These are phyloP conservation scores for Fusarium algeriense DNA, from an alignment of 2,329 filamentous ascomycete species.

Conservation along the genomic window DNA sequence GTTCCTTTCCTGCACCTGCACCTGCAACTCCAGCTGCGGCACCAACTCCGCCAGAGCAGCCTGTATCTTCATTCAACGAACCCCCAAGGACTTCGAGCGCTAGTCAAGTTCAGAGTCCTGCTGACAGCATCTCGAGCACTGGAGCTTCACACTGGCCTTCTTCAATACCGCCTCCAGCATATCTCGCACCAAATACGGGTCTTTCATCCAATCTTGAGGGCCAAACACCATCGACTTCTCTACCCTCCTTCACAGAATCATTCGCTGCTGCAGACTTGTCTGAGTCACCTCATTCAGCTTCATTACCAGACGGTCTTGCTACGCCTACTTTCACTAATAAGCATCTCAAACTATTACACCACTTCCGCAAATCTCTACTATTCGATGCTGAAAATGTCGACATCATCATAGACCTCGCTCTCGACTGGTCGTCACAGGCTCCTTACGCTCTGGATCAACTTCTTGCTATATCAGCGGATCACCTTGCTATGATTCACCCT, in stretches of 20 bases:
- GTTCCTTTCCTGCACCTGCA: slow-evolving; percentile 50
- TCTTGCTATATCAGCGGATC: slow-evolving; percentile 60
- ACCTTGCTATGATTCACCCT: slow-evolving; percentile 47
- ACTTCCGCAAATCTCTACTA: slow-evolving; percentile 49
- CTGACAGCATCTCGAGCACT: slow-evolving; percentile 38
- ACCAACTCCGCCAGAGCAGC: slow-evolving; percentile 20
- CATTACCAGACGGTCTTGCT: slow-evolving; percentile 18
- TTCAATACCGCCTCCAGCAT: slow-evolving; percentile 32
- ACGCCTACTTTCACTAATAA: slow-evolving; percentile 51
- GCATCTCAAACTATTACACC: slow-evolving; percentile 57
- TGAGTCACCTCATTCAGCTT: slow-evolving; percentile 26
- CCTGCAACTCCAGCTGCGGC: slow-evolving; percentile 12
- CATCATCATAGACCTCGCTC: slow-evolving; percentile 49
- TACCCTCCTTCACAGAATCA: slow-evolving; percentile 42
- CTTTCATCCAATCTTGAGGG: slow-evolving; percentile 11
- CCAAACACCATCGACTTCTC: slow-evolving; percentile 27
- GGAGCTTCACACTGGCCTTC: slow-evolving; percentile 19
- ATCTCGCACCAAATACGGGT: slow-evolving; percentile 9
- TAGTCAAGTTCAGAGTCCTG: slow-evolving; percentile 41
- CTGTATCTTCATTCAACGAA: slow-evolving; percentile 5
- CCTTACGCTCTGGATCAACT: slow-evolving; percentile 63
- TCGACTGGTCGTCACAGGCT: slow-evolving; percentile 50
- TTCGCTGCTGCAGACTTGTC: slow-evolving; percentile 25
- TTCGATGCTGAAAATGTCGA: slow-evolving; percentile 40
- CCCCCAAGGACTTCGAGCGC: not conserved